phyloP scores from a whole-genome alignment of 192 early-diverging fungal species.

The Chytriomyces sp. region DNA sequence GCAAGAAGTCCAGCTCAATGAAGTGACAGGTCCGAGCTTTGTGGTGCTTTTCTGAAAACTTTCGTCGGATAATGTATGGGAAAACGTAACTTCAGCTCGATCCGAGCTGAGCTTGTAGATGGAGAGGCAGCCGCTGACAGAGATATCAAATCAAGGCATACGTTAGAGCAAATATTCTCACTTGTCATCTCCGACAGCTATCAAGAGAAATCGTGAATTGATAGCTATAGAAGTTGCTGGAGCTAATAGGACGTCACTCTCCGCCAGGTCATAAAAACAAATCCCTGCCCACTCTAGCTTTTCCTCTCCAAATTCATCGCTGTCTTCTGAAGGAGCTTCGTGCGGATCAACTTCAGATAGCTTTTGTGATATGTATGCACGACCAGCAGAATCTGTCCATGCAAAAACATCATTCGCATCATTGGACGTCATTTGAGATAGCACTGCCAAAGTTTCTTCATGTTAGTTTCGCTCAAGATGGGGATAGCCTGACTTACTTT shows the following conservation, averaged over 20 bases:
- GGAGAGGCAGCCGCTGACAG: constrained; percentile 49
- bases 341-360: neutral
- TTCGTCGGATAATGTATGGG: too few species aligned
- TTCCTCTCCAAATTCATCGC: constrained; percentile 3
- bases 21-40: constrained; percentile 46
- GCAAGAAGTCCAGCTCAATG: constrained; percentile 72
- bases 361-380: constrained; percentile 61
- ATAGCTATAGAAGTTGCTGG: constrained; percentile 61
- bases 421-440: neutral
- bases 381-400: constrained; percentile 63
- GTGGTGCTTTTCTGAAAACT: neutral
- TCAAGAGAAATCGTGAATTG: constrained; percentile 68
- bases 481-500: constrained; percentile 31
- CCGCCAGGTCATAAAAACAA: constrained; percentile 33
- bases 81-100: constrained; percentile 42
- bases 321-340: neutral
- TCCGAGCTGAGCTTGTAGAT: constrained; percentile 60
- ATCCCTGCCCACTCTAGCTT: constrained; percentile 31
- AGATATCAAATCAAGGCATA: constrained; percentile 8
- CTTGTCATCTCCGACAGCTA: constrained; percentile 64
- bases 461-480: neutral
- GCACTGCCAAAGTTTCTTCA: neutral
- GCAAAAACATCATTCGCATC: constrained; percentile 49
- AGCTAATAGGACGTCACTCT: neutral
- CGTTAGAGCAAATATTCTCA: neutral